Percentiles rank a stretch among this genome's conserved stretches.
Conservation (phyloP, 2,329 filamentous ascomycete genomes). For the Mycocentrospora acerina region DNA sequence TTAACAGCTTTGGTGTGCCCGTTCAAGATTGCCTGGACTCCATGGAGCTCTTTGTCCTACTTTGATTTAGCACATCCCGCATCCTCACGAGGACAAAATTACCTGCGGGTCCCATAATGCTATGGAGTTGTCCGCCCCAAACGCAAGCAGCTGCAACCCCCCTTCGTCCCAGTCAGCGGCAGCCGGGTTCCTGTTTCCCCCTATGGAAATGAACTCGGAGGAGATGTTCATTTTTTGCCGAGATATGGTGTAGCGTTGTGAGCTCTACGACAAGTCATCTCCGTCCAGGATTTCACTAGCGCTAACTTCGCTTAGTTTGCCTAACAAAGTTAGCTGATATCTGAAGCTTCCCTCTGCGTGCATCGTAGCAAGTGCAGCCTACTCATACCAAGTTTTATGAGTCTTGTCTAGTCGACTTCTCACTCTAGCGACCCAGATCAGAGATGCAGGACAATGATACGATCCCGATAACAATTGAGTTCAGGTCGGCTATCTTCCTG, state of each 20-base stretch:
- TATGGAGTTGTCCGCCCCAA: conserved; percentile 84
- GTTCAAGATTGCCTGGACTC: conserved; percentile 67
- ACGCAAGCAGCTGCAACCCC: conserved; percentile 70
- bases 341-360: not conserved
- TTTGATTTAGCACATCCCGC: conserved; percentile 11
- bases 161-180: conserved; percentile 83
- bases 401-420: not conserved
- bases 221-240: conserved; percentile 29
- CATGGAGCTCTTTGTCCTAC: conserved; percentile 51
- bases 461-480: conserved; percentile 70
- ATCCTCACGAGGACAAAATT: conserved; percentile 39
- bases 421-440: conserved; percentile 11
- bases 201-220: conserved; percentile 66
- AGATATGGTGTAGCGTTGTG: conserved; percentile 11
- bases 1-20: conserved; percentile 82
- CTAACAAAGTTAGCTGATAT: conserved; percentile 14
- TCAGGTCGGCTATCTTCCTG: conserved; percentile 57
- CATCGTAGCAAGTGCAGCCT: conserved; percentile 8
- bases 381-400: conserved; percentile 1
- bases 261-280: conserved; percentile 19
- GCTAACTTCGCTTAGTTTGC: conserved; percentile 33
- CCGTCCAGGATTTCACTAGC: conserved; percentile 31
- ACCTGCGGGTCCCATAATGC: conserved; percentile 84
- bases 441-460: conserved; percentile 29
- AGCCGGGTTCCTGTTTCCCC: conserved; percentile 86